Conservation (phyloP, 1,139 yeast species). For the Spencermartinsiella ligniputridi region DNA sequence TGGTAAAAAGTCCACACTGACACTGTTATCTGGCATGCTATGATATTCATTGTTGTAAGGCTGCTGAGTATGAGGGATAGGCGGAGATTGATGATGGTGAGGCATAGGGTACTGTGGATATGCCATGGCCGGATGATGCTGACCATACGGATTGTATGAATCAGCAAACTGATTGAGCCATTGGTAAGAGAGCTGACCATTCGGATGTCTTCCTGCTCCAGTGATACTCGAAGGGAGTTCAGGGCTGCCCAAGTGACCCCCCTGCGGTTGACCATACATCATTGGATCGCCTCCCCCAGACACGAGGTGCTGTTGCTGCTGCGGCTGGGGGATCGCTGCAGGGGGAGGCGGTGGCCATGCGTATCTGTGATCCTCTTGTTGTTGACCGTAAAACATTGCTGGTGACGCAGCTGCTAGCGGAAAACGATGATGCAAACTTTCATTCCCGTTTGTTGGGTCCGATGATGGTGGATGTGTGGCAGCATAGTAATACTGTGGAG, state of each 20-base stretch:
- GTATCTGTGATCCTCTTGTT: neutral
- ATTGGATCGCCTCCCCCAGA: too few species aligned
- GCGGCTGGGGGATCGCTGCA: too few species aligned
- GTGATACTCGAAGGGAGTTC: too few species aligned
- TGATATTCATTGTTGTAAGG: neutral
- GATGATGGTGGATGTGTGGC: too few species aligned
- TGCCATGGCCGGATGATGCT: neutral
- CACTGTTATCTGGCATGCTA: neutral
- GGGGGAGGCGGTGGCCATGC: neutral
- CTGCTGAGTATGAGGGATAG: neutral
- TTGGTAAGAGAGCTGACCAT: neutral
- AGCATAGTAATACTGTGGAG: neutral
- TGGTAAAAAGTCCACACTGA: neutral
- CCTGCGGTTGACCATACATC: too few species aligned
- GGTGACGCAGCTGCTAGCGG: neutral
- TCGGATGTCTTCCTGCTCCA: too few species aligned
- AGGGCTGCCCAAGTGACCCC: too few species aligned
- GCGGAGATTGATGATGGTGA: neutral
- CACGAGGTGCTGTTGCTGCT: too few species aligned
- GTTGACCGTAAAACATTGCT: neutral
- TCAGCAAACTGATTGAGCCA: conserved; percentile 1
- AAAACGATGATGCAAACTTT: too few species aligned
- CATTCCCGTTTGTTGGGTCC: too few species aligned
- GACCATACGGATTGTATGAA: conserved; percentile 1
- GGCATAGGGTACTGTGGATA: neutral